Conservation (phyloP, 2,329 filamentous ascomycete genomes). For the Penicillium sp. region DNA sequence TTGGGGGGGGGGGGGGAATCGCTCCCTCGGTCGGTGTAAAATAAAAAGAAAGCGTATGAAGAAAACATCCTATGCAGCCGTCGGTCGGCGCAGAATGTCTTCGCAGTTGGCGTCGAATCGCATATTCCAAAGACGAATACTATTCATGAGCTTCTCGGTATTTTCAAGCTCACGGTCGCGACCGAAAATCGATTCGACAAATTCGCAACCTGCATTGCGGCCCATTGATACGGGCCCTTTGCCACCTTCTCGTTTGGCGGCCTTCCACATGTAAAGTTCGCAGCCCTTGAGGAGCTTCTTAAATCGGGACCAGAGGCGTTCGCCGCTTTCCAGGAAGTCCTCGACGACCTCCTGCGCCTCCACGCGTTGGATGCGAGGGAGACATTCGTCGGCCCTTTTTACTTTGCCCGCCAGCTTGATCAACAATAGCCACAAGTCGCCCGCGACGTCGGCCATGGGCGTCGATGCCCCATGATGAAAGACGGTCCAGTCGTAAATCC, state of each 20-base stretch:
- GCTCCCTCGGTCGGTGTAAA: conserved; percentile 7
- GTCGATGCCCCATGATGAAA: conserved; percentile 79
- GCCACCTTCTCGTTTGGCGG: conserved; percentile 66
- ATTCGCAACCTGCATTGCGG: conserved; percentile 88
- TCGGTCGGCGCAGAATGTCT: conserved; percentile 67
- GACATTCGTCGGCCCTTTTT: conserved; percentile 79
- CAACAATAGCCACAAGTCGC: conserved; percentile 90
- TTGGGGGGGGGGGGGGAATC: conserved; percentile 6
- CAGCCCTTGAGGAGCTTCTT: conserved; percentile 84
- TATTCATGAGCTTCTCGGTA: conserved; percentile 90
- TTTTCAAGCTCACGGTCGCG: conserved; percentile 83
- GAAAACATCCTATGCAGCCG: conserved; percentile 31
- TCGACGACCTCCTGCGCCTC: conserved; percentile 79
- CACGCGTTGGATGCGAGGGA: conserved; percentile 66
- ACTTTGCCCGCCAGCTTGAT: conserved; percentile 93
- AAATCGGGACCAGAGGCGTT: conserved; percentile 81
- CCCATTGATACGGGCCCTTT: conserved; percentile 70
- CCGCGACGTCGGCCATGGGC: conserved; percentile 85
- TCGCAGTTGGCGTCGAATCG: conserved; percentile 96
- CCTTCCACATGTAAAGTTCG: conserved; percentile 92
- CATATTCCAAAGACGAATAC: conserved; percentile 82
- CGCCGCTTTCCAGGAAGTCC: conserved; percentile 85
- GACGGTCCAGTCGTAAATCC: conserved; percentile 99
- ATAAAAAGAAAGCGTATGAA: background rate
- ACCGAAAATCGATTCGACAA: conserved; percentile 93